Evolutionary conservation across 495 filamentous ascomycete species (phyloP).

Genomic region (Xylaria nigripes): DNA sequence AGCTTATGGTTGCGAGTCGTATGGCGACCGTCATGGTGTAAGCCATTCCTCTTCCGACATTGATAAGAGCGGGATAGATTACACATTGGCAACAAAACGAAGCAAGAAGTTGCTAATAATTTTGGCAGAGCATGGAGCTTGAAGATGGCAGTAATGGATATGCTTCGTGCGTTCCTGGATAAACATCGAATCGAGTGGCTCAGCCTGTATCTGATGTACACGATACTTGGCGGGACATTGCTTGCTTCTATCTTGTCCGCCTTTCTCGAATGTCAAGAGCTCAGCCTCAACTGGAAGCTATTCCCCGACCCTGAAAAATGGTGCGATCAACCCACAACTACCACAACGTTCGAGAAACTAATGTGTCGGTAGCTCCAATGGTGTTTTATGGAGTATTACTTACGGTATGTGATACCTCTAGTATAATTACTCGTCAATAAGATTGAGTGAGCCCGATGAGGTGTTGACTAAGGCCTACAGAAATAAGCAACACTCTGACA

Average conservation of each 20-base stretch:
- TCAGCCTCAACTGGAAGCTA: not conserved
- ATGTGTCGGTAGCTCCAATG: not conserved
- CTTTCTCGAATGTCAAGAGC: conserved; percentile 3
- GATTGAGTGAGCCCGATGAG: not conserved
- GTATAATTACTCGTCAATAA: not conserved
- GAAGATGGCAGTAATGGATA: not conserved
- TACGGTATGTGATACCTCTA: conserved; percentile 3
- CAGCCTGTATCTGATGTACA: not conserved
- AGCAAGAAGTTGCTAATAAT: not conserved
- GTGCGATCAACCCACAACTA: not conserved
- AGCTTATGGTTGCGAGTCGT: not conserved
- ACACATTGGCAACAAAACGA: not conserved
- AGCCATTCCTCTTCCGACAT: not conserved
- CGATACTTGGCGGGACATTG: not conserved
- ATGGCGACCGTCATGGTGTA: not conserved
- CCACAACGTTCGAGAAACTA: not conserved
- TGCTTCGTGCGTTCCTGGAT: not conserved
- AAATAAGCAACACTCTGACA: conserved; percentile 2
- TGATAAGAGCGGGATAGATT: not conserved
- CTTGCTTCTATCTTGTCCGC: not conserved
- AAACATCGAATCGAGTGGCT: not conserved
- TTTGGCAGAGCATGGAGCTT: conserved; percentile 1
- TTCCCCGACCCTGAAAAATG: not conserved
- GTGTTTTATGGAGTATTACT: not conserved
- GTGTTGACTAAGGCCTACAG: not conserved